Conservation (phyloP, 495 filamentous ascomycete species). For the Aspergillus cristatus region DNA sequence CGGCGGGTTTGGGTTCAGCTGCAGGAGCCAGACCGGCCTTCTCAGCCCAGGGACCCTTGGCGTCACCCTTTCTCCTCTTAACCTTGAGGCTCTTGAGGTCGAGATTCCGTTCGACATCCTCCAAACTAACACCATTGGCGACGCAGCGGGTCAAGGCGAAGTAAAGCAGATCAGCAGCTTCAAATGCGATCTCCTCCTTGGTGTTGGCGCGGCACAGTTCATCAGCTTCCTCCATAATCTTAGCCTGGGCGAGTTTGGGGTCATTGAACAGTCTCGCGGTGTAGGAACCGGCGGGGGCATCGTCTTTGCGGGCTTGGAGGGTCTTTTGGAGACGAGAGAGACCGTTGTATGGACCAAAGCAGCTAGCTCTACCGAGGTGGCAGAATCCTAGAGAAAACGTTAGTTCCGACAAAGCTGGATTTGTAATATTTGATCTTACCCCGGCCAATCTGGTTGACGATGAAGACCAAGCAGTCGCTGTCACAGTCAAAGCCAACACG, state of each 20-base stretch:
- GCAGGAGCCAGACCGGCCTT: constrained; percentile 59
- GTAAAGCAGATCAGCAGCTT: constrained; percentile 91
- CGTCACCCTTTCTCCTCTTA: constrained; percentile 82
- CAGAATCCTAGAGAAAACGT: constrained; percentile 62
- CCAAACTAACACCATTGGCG: constrained; percentile 68
- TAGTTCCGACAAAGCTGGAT: neutral
- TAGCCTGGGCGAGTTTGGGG: constrained; percentile 76
- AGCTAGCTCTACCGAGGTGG: constrained; percentile 82
- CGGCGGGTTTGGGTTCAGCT: constrained; percentile 28
- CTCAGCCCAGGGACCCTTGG: constrained; percentile 81
- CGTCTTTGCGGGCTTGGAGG: constrained; percentile 63
- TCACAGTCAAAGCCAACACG: constrained; percentile 85
- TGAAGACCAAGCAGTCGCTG: constrained; percentile 80
- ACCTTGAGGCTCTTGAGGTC: constrained; percentile 93
- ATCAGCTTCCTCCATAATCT: constrained; percentile 97
- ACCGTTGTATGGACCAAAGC: constrained; percentile 78
- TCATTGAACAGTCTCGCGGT: constrained; percentile 89
- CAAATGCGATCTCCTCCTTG: constrained; percentile 79
- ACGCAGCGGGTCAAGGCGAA: constrained; percentile 88
- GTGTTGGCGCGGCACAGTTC: constrained; percentile 81
- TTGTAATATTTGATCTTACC: constrained; percentile 29
- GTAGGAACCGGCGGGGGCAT: constrained; percentile 83
- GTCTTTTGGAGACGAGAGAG: constrained; percentile 80
- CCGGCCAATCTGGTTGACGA: constrained; percentile 77
- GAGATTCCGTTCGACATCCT: constrained; percentile 83